phyloP scores from a whole-genome alignment of 2,329 filamentous ascomycete genomes.

The Phoma sp. region DNA sequence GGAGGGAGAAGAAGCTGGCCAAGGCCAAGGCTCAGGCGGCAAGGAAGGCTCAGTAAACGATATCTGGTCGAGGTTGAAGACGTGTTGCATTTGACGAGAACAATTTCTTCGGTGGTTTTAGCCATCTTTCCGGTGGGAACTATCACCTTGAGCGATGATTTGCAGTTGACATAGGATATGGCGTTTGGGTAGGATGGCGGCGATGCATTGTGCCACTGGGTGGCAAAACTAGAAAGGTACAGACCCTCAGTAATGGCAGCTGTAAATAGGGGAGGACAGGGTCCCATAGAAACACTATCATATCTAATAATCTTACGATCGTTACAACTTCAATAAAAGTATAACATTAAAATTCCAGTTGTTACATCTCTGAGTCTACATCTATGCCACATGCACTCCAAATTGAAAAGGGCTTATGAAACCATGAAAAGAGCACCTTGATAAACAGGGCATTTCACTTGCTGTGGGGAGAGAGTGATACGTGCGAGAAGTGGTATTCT shows the following conservation, averaged over 20 bases:
- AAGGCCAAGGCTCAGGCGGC: constrained; percentile 64
- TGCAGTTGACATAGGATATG: constrained; percentile 17
- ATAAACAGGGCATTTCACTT: too few species aligned
- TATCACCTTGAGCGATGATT: constrained; percentile 11
- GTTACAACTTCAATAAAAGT: constrained; percentile 19
- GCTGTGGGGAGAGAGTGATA: too few species aligned
- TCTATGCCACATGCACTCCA: too few species aligned
- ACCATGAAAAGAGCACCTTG: too few species aligned
- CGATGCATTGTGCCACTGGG: constrained; percentile 19
- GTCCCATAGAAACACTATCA: constrained; percentile 28
- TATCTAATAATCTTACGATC: constrained; percentile 43
- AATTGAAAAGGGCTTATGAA: too few species aligned
- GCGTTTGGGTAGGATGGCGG: constrained; percentile 35
- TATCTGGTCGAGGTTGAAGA: background rate
- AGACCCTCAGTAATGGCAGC: constrained; percentile 36
- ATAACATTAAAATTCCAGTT: too few species aligned
- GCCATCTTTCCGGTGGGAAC: constrained; percentile 18
- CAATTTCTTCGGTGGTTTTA: constrained; percentile 22
- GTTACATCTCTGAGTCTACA: background rate
- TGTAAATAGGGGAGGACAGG: constrained; percentile 30
- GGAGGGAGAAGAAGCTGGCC: constrained; percentile 80
- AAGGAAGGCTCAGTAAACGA: constrained; percentile 60
- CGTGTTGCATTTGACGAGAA: constrained; percentile 1
- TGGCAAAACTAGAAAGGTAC: constrained; percentile 20
- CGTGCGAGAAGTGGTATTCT: constrained; percentile 4